Evolutionary conservation across 805 yeast species (phyloP).

Genomic region (Kazachstania bromeliacearum): DNA sequence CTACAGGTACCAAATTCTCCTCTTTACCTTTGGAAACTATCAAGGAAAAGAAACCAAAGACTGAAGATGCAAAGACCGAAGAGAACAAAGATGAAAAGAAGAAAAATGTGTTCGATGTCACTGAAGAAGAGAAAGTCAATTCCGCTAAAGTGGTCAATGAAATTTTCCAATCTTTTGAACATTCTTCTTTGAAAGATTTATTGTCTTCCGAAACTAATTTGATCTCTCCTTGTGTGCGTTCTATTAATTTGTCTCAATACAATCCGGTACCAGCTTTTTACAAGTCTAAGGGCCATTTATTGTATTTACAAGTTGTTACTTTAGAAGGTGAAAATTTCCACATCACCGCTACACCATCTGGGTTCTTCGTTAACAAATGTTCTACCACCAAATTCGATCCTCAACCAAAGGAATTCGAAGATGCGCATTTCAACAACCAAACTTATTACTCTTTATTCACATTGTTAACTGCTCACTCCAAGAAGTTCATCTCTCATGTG

Average conservation of each 20-base stretch:
- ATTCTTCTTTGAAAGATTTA: conserved; percentile 11
- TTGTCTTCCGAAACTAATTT: conserved; percentile 16
- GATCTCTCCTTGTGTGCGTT: conserved; percentile 37
- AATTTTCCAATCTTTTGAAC: conserved; percentile 14
- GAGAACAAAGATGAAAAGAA: conserved; percentile 12
- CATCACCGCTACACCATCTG: conserved; percentile 69
- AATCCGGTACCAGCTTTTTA: conserved; percentile 68
- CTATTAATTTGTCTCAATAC: conserved; percentile 71
- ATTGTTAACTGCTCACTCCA: conserved; percentile 57
- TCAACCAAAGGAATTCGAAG: conserved; percentile 30
- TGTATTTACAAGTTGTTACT: conserved; percentile 67
- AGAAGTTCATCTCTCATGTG: conserved; percentile 46
- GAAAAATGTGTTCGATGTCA: conserved; percentile 19
- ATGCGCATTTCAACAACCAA: conserved; percentile 11
- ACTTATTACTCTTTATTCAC: conserved; percentile 42
- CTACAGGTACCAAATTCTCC: conserved; percentile 25
- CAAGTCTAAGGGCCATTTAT: conserved; percentile 64
- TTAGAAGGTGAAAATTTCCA: conserved; percentile 73
- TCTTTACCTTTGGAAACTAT: conserved; percentile 19
- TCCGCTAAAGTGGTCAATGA: conserved; percentile 18
- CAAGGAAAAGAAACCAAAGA: conserved; percentile 9
- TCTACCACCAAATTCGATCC: conserved; percentile 66
- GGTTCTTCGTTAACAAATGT: conserved; percentile 69
- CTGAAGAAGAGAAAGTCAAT: conserved; percentile 24
- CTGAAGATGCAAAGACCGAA: conserved; percentile 8